These are phyloP conservation scores for Cylindrotheca closterium DNA, from an alignment of 108 stramenopile species.

Conservation along the genomic window DNA sequence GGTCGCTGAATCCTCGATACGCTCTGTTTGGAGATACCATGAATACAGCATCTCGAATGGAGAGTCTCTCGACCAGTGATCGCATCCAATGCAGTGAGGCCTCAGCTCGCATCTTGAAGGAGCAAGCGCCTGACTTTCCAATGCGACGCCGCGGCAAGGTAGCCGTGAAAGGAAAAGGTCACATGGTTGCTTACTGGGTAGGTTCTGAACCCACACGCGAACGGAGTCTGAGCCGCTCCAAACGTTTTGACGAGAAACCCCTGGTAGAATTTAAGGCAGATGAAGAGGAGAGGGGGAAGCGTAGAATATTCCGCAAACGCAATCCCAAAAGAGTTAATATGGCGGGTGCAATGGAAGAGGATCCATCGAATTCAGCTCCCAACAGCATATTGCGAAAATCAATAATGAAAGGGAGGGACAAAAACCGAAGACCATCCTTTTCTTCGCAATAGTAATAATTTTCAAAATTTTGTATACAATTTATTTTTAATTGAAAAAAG, in stretches of 20 bases:
- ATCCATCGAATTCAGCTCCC: neutral
- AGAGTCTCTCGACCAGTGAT: constrained; percentile 31
- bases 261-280: neutral
- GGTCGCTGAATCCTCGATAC: constrained; percentile 54
- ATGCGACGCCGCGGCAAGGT: constrained; percentile 12
- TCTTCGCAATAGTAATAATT: neutral
- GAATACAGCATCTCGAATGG: constrained; percentile 44
- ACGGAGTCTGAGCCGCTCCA: no score
- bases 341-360: neutral
- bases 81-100: constrained; percentile 49
- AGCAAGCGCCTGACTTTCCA: constrained; percentile 15
- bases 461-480: neutral
- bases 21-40: constrained; percentile 36
- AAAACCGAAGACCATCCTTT: no score
- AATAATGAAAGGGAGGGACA: no score
- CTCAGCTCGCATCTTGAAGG: neutral
- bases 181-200: constrained; percentile 21
- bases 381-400: neutral
- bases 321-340: neutral
- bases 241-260: neutral
- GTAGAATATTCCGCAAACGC: neutral
- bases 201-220: neutral
- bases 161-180: constrained; percentile 52
- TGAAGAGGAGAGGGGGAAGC: neutral
- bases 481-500: neutral